Base-by-base conservation (phyloP, 768 basidiomycete genomes). In the Leccinum broughii region DNA sequence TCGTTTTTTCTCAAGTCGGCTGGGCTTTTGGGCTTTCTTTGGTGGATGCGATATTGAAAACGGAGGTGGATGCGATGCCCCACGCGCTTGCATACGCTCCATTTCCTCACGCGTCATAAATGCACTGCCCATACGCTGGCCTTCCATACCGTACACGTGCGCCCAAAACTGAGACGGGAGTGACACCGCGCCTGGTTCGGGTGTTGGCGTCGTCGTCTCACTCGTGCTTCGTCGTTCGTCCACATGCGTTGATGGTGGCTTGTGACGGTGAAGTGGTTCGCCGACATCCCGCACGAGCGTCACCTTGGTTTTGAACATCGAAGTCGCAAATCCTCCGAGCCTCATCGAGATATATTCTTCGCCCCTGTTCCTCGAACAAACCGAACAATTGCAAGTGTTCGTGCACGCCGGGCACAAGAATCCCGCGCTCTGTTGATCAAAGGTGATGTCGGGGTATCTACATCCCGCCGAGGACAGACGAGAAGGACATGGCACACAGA, bases 381-480 rank as follows among this genome's bases (percentile, higher is more conserved):
- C 0, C 11, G 81, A 79, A 66, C 85, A 86, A 50, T 80, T 83
- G 69, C 85, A 86, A 11, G 62, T 77, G 11, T 72, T 64, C 3
- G 67, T 64, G 64, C 84, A 86, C 14, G 26, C 63, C 0, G 85
- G 85, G 63, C 85, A 86, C 24, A 64, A 57, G 55, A 78, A 80
- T 7, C 66, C 56, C 4, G 63, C 61, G 41, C 62, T 71, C 20
- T 58, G 66, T 35, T 66, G 50, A 34, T 77, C 70, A 59, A 80
- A 80, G 28, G 67, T 68, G 58, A 78, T 57, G 17, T 77, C 72
- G 1, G 77, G 75, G 55, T 80, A 80, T 62, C 80, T 80, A 56
- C 4, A 39, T 46, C 22, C 30, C 8, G 7, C 11, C 48, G 6
- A 28, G 13, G 39, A 41, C 17, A 34, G 24, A 49, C n/a, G 24